Conservation (phyloP, 73 alveolate species). For the Blepharisma japonicum region DNA sequence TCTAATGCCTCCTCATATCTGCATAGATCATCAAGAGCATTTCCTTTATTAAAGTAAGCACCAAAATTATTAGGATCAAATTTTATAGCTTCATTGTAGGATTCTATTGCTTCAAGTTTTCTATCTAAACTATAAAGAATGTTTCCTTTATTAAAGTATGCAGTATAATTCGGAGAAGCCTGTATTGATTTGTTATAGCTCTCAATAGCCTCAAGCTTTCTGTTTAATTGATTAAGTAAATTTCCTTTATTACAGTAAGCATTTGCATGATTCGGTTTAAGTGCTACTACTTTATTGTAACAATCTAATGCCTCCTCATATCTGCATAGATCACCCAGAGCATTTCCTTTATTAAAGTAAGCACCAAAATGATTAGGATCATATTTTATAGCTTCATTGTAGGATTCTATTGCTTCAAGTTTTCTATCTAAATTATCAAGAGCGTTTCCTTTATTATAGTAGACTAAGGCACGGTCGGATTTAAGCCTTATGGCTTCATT, state of each 20-base stretch:
- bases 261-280: background rate
- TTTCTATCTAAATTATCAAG: background rate
- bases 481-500: background rate
- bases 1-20: background rate
- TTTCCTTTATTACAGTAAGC: background rate
- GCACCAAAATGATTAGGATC: slow-evolving; percentile 20
- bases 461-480: background rate
- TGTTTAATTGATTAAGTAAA: background rate
- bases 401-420: background rate
- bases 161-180: background rate
- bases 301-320: background rate
- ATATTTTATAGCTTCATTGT: background rate
- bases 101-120: background rate
- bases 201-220: slow-evolving; percentile 1
- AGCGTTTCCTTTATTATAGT: slow-evolving; percentile 19
- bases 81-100: background rate
- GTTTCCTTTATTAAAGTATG: background rate
- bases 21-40: background rate
- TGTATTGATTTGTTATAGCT: background rate
- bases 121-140: background rate
- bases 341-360: slow-evolving; percentile 12
- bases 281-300: background rate
- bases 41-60: slow-evolving; percentile 23
- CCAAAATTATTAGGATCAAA: slow-evolving; percentile 14
- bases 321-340: background rate